These are phyloP conservation scores for Coniosporium apollinis DNA, from an alignment of 495 filamentous ascomycete species.

Conservation along the genomic window DNA sequence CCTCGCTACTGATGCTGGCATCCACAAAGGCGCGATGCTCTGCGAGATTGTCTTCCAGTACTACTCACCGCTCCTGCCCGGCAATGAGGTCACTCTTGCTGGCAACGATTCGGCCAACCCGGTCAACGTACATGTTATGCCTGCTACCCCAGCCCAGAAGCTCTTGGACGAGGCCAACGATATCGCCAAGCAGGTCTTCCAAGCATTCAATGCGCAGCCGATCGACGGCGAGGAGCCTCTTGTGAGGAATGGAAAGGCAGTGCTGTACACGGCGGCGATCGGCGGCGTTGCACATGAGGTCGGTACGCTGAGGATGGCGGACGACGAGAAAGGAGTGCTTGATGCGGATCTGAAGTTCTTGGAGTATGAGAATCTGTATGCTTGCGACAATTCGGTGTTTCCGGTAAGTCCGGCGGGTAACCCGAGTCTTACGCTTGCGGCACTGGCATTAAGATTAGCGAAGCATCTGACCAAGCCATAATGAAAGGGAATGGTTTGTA, in stretches of 20 bases:
- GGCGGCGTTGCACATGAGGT: slow-evolving; percentile 1
- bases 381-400: slow-evolving; percentile 1
- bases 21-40: neutral
- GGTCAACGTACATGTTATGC: neutral
- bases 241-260: neutral
- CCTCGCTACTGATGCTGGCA: neutral
- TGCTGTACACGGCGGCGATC: neutral
- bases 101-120: neutral
- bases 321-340: neutral
- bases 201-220: neutral
- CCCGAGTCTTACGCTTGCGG: too few relatives aligned
- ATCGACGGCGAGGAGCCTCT: neutral
- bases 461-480: too few relatives aligned
- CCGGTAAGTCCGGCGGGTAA: neutral
- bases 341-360: neutral
- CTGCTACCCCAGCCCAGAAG: neutral
- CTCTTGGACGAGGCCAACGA: neutral
- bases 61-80: neutral
- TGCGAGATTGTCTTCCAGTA: slow-evolving; percentile 2
- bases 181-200: neutral
- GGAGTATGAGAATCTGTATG: slow-evolving; percentile 1
- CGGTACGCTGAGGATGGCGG: neutral
- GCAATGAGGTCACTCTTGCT: neutral
- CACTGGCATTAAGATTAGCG: too few relatives aligned
- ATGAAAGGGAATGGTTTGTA: too few relatives aligned